Percentiles rank a stretch among this genome's conserved stretches.
Evolutionary conservation across 2,329 filamentous ascomycete species (phyloP).

Genomic region (Fusarium torreyae): DNA sequence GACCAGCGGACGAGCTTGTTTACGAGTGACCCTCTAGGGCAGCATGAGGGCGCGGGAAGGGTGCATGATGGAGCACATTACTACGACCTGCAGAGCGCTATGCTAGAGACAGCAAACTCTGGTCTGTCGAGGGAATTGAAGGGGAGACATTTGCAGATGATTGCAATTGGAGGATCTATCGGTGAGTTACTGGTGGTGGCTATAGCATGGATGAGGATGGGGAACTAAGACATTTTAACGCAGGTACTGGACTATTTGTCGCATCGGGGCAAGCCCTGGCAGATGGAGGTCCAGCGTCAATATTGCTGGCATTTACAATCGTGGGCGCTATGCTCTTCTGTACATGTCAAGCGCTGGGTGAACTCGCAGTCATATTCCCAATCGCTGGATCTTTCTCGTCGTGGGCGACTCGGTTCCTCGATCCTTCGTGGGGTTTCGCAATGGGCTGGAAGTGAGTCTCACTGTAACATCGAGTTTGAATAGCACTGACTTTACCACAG

Average conservation of each 20-base stretch:
- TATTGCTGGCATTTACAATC: slow-evolving; percentile 83
- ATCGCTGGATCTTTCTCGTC: slow-evolving; percentile 93
- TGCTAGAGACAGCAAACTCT: slow-evolving; percentile 82
- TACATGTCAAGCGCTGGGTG: slow-evolving; percentile 91
- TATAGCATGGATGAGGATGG: slow-evolving; percentile 7
- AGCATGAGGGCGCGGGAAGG: slow-evolving; percentile 50
- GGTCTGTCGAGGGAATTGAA: slow-evolving; percentile 84
- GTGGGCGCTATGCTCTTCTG: slow-evolving; percentile 92
- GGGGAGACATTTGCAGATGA: slow-evolving; percentile 94
- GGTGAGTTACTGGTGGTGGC: slow-evolving; percentile 62
- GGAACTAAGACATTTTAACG: slow-evolving; percentile 30
- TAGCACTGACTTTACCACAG: slow-evolving; percentile 57
- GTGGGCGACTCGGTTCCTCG: slow-evolving; percentile 92
- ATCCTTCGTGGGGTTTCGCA: slow-evolving; percentile 94
- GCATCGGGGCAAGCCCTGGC: slow-evolving; percentile 81
- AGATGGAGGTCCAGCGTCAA: slow-evolving; percentile 81
- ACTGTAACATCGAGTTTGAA: background rate
- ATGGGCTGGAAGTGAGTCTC: slow-evolving; percentile 89
- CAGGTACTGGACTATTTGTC: slow-evolving; percentile 88
- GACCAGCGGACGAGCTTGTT: slow-evolving; percentile 68
- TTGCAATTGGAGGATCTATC: slow-evolving; percentile 94
- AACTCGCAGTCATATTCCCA: slow-evolving; percentile 91
- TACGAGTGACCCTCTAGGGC: slow-evolving; percentile 59
- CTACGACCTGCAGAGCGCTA: slow-evolving; percentile 70
- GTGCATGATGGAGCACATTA: slow-evolving; percentile 62